phyloP scores from a whole-genome alignment of 2,329 filamentous ascomycete species.

The Fusarium mangiferae region DNA sequence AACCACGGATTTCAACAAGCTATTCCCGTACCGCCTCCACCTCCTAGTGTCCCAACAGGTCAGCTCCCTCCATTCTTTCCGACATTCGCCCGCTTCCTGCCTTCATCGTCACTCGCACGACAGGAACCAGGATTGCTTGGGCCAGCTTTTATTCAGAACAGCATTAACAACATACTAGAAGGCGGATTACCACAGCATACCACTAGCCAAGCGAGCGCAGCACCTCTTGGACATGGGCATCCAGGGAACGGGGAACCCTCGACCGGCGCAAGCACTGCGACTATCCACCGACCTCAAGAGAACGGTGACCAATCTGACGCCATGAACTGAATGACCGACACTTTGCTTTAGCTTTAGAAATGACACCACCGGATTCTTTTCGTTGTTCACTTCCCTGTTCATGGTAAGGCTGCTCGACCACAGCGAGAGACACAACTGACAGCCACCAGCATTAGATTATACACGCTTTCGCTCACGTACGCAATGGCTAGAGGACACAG shows the following conservation, averaged over 20 bases:
- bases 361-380: constrained; percentile 23
- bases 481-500: constrained; percentile 31
- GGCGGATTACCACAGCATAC: constrained; percentile 32
- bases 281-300: constrained; percentile 46
- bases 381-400: constrained; percentile 23
- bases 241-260: constrained; percentile 41
- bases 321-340: constrained; percentile 36
- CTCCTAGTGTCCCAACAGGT: constrained; percentile 33
- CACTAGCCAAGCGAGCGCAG: constrained; percentile 44
- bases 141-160: constrained; percentile 40
- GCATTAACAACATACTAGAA: constrained; percentile 45
- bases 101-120: constrained; percentile 31
- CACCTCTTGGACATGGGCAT: constrained; percentile 40
- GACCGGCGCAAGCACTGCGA: constrained; percentile 51
- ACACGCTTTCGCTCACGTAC: constrained; percentile 8
- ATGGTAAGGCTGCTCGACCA: constrained; percentile 25
- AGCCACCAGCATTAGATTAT: constrained; percentile 28
- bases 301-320: constrained; percentile 31
- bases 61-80: constrained; percentile 39
- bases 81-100: constrained; percentile 29
- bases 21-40: constrained; percentile 45
- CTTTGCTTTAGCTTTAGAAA: constrained; percentile 25
- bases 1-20: constrained; percentile 33
- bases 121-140: constrained; percentile 32
- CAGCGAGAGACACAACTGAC: constrained; percentile 8